Evolutionary conservation across 2,329 filamentous ascomycete genomes (phyloP).

Genomic region (Cryphonectria japonica): DNA sequence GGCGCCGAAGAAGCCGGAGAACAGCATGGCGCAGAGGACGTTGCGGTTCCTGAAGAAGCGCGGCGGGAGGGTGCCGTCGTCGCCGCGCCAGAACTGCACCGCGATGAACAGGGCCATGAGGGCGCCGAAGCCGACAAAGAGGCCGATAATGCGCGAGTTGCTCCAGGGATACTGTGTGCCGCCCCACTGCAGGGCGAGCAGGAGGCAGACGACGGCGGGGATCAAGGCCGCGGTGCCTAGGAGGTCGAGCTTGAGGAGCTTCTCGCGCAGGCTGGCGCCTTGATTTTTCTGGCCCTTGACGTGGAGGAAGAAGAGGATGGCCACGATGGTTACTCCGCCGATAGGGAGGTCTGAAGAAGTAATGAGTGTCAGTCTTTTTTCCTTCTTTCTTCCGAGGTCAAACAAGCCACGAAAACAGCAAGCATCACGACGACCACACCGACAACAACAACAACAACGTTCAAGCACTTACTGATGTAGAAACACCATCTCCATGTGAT

Average conservation of each 20-base stretch:
- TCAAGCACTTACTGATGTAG: constrained; percentile 36
- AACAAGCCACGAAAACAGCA: too few species aligned
- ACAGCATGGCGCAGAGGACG: constrained; percentile 43
- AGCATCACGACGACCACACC: too few species aligned
- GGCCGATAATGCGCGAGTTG: constrained; percentile 51
- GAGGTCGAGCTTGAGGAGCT: constrained; percentile 53
- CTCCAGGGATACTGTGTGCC: constrained; percentile 57
- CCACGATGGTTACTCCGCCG: constrained; percentile 50
- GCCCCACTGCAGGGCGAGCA: constrained; percentile 62
- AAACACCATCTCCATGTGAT: constrained; percentile 59
- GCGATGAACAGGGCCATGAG: constrained; percentile 52
- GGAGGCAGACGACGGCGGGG: constrained; percentile 54
- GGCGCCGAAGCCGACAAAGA: constrained; percentile 53
- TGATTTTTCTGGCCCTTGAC: constrained; percentile 41
- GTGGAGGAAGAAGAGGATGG: constrained; percentile 52
- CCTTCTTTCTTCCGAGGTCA: too few species aligned
- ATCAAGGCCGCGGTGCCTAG: constrained; percentile 54
- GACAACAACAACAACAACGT: too few species aligned
- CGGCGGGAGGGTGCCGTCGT: constrained; percentile 54
- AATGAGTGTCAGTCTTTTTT: too few species aligned
- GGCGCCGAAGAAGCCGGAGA: constrained; percentile 53
- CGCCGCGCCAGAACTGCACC: constrained; percentile 50
- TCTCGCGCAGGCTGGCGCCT: constrained; percentile 38
- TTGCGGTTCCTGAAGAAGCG: constrained; percentile 52
- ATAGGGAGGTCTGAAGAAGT: constrained; percentile 42